Evolutionary conservation across 2,329 filamentous ascomycete genomes (phyloP), one percentile per base, ranked within the genome.

Genomic region (Madurella mycetomatis): DNA sequence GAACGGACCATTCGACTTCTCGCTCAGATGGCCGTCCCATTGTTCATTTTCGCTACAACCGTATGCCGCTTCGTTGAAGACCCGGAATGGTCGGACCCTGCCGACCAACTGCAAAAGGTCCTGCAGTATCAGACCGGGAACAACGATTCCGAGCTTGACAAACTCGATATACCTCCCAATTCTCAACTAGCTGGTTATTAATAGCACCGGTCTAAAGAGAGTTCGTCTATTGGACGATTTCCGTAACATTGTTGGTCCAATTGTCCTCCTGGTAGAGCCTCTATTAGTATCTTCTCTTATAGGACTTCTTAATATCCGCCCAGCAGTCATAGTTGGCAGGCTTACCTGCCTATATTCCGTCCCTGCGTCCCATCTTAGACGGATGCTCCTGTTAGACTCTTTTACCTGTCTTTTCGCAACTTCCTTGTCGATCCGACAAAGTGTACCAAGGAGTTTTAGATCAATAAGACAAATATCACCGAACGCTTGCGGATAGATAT

Each of bases 31-130:
- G 63, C 66, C 9, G 47, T 63, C 15, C 64, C 64, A 15, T 55
- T 67, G 2, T 68, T 68, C 56, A 69, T 69, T 50, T 67, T 65
- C 50, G 65, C 66, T 25, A 55, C 63, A 19, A 68, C 64, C 4
- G 53, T 59, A 5, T 68, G 66, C 39, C 64, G 63, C 4, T 68
- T 67, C 40, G 31, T 69, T 7, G 49, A 51, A 13, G 58, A 66
- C 41, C 37, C 66, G 19, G 40, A 53, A 41, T 43, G 65, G n/a
- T 69, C 70, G 37, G 49, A 63, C 41, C 67, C 69, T 1, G 34
- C 56, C 3, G 11, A 41, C 5, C 60, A 62, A 16, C 62, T 74
- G 0, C 43, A 60, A 2, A 58, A 56, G 47, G 49, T 59, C 51
- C 5, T 60, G 32, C 8, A 57, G 51, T 51, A 63, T 73, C 9